These are phyloP conservation scores for Tephrocybe sp. DNA, from an alignment of 768 basidiomycete species.

Conservation along the genomic window DNA sequence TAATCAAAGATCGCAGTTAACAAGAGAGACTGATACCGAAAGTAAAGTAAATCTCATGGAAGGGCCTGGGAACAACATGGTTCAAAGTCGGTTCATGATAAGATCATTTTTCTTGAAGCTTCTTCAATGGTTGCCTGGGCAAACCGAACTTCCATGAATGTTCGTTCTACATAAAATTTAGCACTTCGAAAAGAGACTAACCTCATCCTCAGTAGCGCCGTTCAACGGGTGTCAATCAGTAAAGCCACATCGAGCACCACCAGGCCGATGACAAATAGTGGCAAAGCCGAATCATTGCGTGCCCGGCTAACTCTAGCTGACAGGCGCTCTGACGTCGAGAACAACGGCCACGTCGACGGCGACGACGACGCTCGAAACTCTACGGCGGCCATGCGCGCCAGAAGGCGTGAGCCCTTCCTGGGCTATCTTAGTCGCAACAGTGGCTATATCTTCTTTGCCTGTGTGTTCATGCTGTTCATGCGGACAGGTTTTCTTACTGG, in stretches of 20 bases:
- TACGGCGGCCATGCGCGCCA: constrained; percentile 14
- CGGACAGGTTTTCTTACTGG: constrained; percentile 20
- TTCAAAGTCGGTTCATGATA: too few species aligned
- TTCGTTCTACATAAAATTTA: too few species aligned
- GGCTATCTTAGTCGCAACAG: constrained; percentile 18
- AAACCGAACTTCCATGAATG: too few species aligned
- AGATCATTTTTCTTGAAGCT: too few species aligned
- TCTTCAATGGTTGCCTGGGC: too few species aligned
- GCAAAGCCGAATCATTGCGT: background rate
- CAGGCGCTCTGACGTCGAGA: constrained; percentile 6
- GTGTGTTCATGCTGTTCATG: constrained; percentile 48
- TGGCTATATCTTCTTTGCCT: constrained; percentile 41
- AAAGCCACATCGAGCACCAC: background rate
- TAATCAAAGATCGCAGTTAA: too few species aligned
- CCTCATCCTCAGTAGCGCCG: background rate
- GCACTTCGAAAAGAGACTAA: too few species aligned
- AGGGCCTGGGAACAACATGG: too few species aligned
- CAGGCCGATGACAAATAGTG: background rate
- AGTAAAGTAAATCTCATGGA: too few species aligned
- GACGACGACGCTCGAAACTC: background rate
- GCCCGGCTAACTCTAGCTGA: background rate
- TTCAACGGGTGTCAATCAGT: background rate
- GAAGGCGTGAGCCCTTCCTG: background rate
- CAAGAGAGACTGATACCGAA: too few species aligned
- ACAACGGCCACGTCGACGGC: background rate